Conservation (phyloP, 768 basidiomycete genomes). For the Dacryopinax spathularia region DNA sequence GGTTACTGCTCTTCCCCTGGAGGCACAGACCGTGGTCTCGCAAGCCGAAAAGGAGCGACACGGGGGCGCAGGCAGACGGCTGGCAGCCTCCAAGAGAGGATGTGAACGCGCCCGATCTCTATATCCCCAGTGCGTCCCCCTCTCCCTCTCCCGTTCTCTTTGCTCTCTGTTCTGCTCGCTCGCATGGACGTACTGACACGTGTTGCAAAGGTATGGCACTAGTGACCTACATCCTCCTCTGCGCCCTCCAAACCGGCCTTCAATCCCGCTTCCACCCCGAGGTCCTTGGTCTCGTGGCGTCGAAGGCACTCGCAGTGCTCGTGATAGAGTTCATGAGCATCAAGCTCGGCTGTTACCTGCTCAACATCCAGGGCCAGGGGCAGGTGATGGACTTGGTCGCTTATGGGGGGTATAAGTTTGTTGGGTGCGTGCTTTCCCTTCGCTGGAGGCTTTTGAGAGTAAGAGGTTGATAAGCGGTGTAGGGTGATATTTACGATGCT, state of each 20-base stretch:
- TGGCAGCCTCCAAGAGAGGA: constrained; percentile 87
- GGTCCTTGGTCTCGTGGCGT: constrained; percentile 74
- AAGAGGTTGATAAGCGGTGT: background rate
- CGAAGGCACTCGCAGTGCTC: constrained; percentile 70
- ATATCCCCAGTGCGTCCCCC: constrained; percentile 62
- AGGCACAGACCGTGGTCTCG: constrained; percentile 77
- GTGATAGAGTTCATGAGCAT: constrained; percentile 80
- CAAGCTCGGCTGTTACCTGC: constrained; percentile 81
- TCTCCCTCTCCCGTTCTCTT: constrained; percentile 16
- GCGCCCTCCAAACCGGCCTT: constrained; percentile 72
- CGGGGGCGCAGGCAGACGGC: constrained; percentile 47
- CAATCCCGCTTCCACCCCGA: constrained; percentile 74
- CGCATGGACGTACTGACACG: constrained; percentile 5
- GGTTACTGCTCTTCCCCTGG: constrained; percentile 90
- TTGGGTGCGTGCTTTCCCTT: constrained; percentile 46
- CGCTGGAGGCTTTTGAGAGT: background rate
- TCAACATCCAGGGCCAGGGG: constrained; percentile 62
- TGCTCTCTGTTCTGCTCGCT: no score
- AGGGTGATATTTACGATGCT: constrained; percentile 79
- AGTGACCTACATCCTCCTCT: constrained; percentile 85
- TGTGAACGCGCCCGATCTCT: constrained; percentile 89
- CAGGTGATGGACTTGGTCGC: constrained; percentile 74
- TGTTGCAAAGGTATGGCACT: constrained; percentile 68
- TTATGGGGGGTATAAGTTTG: constrained; percentile 95
- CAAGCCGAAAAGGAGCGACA: constrained; percentile 46